Evolutionary conservation across 2,329 filamentous ascomycete genomes (phyloP).

Genomic region (Trichophyton simii): DNA sequence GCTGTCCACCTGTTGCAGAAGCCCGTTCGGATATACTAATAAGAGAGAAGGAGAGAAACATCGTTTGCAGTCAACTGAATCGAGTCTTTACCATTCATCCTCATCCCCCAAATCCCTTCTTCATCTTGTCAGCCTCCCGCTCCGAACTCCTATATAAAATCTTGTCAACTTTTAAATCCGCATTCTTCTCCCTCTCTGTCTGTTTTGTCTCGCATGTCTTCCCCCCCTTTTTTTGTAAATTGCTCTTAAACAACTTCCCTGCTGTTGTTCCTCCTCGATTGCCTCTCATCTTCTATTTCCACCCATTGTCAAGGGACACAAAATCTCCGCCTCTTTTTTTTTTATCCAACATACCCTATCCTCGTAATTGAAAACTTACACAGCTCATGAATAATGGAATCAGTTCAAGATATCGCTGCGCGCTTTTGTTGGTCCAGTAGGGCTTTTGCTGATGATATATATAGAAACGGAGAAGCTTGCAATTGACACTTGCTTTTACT

Average conservation of each 20-base stretch:
- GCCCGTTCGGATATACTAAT: not conserved
- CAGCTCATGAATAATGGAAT: constrained; percentile 4
- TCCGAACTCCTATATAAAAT: not conserved
- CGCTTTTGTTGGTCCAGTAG: too few relatives aligned
- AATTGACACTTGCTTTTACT: too few relatives aligned
- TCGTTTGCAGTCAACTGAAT: too few relatives aligned
- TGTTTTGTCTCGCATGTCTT: not conserved
- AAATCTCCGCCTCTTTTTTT: not conserved
- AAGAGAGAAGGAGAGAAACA: not conserved
- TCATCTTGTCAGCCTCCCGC: not conserved
- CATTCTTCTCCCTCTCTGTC: not conserved
- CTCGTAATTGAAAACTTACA: not conserved
- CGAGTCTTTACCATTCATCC: not conserved
- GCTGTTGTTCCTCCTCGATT: not conserved
- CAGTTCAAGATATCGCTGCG: not conserved
- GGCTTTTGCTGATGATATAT: too few relatives aligned
- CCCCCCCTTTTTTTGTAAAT: not conserved
- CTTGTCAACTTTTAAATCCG: not conserved
- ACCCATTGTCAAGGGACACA: not conserved
- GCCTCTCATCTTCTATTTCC: not conserved
- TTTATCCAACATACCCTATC: not conserved
- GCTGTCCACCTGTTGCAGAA: not conserved
- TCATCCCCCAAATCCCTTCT: not conserved
- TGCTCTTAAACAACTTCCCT: not conserved
- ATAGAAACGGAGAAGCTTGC: too few relatives aligned